Evolutionary conservation across 306 rosid species (phyloP), one percentile per base, ranked within the genome.

Genomic region (Pyrus bretschneideri): DNA sequence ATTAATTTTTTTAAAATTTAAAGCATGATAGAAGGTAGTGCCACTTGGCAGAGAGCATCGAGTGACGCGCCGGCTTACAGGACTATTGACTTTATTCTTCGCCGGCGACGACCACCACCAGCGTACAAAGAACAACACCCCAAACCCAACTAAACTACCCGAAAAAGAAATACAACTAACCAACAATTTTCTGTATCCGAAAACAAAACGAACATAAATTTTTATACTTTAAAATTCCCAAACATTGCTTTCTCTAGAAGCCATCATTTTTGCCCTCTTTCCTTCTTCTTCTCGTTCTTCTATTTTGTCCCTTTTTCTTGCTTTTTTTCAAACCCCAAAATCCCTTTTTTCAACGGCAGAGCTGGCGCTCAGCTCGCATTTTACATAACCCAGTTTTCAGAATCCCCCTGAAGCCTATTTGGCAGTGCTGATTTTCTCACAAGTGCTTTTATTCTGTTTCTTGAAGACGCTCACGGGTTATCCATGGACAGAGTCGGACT

Each of bases 401-500:
- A 69, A 19, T 78, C 68, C 21, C 64, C 27, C 46, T 71, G 66
- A 68, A 76, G 77, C 78, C 52, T 58, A 75, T 60, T 22, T 29
- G 30, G 72, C 76, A 21, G 38, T 60, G 45, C 65, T 49, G 75
- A 78, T n/a, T 52, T 14, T 49, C 21, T 6, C 55, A 49, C 17
- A 49, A 49, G 55, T 49, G 55, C 55, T 49, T 49, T 15, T 49
- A 8, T 49, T 49, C 55, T 83, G 90, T 66, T 33, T 59, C 83
- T 79, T 91, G 72, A 86, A 69, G 38, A 71, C 30, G 68, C 81
- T 89, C 91, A 93, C 97, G 96, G 85, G 92, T 82, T 80, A 69
- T 87, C 74, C 76, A 85, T 88, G 87, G 58, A 68, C 67, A 33
- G 30, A 54, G 62, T 57, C 61, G 25, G 25, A 42, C 62, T 57